Evolutionary conservation across 2,329 filamentous ascomycete species (phyloP).

Genomic region (Neodidymelliopsis sp.): DNA sequence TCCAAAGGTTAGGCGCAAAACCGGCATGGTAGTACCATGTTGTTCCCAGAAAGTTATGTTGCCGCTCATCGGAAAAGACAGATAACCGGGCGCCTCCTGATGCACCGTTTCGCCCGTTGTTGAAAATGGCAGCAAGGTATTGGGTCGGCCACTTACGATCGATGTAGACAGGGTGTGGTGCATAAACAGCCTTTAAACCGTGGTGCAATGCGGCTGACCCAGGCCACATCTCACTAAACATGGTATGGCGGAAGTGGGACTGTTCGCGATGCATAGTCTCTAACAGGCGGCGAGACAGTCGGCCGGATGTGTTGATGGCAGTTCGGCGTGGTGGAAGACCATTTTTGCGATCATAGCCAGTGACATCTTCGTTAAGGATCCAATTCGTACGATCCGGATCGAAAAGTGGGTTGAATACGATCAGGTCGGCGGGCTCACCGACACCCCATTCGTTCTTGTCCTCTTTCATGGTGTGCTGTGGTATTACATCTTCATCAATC

Average conservation of each 20-base stretch:
- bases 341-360: conserved; percentile 67
- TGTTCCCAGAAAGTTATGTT: conserved; percentile 62
- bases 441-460: conserved; percentile 70
- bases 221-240: conserved; percentile 84
- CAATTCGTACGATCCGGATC: conserved; percentile 75
- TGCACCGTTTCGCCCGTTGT: conserved; percentile 62
- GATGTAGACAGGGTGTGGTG: conserved; percentile 64
- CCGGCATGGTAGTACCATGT: conserved; percentile 64
- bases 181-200: conserved; percentile 77
- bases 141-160: conserved; percentile 63
- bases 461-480: conserved; percentile 63
- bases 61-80: conserved; percentile 59
- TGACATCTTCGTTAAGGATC: conserved; percentile 75
- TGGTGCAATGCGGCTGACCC: conserved; percentile 75
- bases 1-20: conserved; percentile 62
- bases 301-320: conserved; percentile 74
- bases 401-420: conserved; percentile 80
- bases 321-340: conserved; percentile 71
- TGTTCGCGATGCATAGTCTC: conserved; percentile 79
- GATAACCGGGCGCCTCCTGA: conserved; percentile 57
- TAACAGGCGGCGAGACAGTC: conserved; percentile 71
- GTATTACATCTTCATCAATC: conserved; percentile 59
- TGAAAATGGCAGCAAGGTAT: conserved; percentile 64
- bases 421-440: conserved; percentile 76
- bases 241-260: conserved; percentile 71